phyloP scores from a whole-genome alignment of 352 stramenopile species.

The Pythium dissimile region DNA sequence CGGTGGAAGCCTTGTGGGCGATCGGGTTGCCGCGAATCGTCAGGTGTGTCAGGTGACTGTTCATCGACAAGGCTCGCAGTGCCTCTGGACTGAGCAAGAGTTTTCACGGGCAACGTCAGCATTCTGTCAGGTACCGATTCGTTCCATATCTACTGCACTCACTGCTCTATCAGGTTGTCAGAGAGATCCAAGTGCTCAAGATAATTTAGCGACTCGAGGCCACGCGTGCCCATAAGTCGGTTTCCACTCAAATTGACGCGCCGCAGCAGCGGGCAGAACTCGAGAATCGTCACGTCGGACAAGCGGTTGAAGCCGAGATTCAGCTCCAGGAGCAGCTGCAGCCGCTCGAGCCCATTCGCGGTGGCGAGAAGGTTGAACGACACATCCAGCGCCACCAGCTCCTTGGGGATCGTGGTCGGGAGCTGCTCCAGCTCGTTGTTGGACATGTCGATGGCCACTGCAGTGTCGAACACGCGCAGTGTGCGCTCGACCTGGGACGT shows the following conservation, averaged over 20 bases:
- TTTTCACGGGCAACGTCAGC: no score
- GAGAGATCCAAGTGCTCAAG: slow-evolving; percentile 69
- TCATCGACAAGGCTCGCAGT: slow-evolving; percentile 57
- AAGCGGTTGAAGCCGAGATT: slow-evolving; percentile 70
- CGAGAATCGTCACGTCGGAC: slow-evolving; percentile 51
- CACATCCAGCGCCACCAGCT: slow-evolving; percentile 53
- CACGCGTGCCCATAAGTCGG: slow-evolving; percentile 52
- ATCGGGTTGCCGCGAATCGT: slow-evolving; percentile 67
- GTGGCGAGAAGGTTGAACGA: slow-evolving; percentile 65
- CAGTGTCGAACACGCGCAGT: slow-evolving; percentile 62
- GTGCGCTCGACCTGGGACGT: slow-evolving; percentile 54
- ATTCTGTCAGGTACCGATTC: background rate
- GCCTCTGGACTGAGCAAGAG: slow-evolving; percentile 43
- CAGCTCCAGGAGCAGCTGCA: slow-evolving; percentile 65
- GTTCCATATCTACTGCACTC: slow-evolving; percentile 7
- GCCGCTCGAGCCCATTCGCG: slow-evolving; percentile 44
- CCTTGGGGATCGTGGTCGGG: slow-evolving; percentile 37
- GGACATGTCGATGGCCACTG: slow-evolving; percentile 60
- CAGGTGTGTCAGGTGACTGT: slow-evolving; percentile 65
- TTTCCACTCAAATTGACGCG: slow-evolving; percentile 72
- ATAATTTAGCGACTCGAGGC: slow-evolving; percentile 56
- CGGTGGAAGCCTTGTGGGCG: slow-evolving; percentile 35
- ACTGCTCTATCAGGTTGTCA: slow-evolving; percentile 78
- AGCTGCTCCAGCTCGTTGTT: slow-evolving; percentile 75
- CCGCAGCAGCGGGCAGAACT: slow-evolving; percentile 58